Evolutionary conservation across 2,329 filamentous ascomycete genomes (phyloP).

Genomic region (Talaromyces funiculosus): DNA sequence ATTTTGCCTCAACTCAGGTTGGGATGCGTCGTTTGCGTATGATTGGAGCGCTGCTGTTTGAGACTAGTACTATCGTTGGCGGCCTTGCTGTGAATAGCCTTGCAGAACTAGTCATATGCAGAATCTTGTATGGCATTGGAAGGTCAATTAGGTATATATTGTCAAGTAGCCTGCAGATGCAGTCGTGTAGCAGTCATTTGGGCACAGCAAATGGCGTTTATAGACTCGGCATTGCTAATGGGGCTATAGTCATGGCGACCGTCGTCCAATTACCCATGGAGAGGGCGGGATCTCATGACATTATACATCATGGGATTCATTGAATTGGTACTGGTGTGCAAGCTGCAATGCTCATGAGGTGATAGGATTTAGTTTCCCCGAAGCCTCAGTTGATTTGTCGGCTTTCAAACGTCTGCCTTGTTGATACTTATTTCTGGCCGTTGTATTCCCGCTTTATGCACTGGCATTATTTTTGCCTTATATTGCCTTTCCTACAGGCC

Average conservation of each 20-base stretch:
- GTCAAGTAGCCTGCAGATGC: background rate
- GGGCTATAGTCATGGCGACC: background rate
- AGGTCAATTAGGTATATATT: background rate
- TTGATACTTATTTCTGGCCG: background rate
- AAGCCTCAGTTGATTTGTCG: background rate
- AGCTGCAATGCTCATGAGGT: background rate
- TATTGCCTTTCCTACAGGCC: background rate
- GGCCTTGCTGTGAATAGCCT: background rate
- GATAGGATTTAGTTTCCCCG: background rate
- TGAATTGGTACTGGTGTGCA: background rate
- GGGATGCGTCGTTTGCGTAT: background rate
- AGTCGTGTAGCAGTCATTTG: background rate
- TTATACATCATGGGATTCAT: background rate
- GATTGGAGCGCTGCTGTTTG: background rate
- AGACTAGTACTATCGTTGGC: background rate
- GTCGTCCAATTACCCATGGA: background rate
- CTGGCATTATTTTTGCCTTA: background rate
- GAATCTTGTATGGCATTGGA: background rate
- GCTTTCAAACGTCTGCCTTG: background rate
- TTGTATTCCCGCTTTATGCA: background rate
- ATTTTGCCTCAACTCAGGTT: background rate
- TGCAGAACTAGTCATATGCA: background rate
- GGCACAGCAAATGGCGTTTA: slow-evolving; percentile 1
- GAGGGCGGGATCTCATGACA: background rate
- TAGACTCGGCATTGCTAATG: slow-evolving; percentile 1